Base-by-base conservation (phyloP, 805 yeast genomes). In the Yarrowia sp. region DNA sequence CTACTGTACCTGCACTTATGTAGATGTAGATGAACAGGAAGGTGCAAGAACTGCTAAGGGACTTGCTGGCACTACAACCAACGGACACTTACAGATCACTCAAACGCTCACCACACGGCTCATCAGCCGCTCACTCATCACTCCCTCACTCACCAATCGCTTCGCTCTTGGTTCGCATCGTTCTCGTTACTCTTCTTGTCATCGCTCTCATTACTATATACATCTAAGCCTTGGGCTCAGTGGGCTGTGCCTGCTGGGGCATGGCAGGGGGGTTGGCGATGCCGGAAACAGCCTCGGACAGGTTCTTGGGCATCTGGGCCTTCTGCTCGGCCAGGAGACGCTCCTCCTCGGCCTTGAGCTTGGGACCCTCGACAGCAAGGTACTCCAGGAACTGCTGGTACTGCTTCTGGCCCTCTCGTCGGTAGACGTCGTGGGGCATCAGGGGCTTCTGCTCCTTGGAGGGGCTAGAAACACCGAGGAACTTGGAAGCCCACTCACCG, bases 391-490 rank as follows among this genome's bases (percentile, higher is more conserved):
- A 90, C 73, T 87, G 87, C 74, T 89, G 87, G 78, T 92, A 94
- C 78, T 91, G 92, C 81, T 87, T 86, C 79, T 92, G 97, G 74
- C 97, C 97, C 77, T 91, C 94, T 77, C 92, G 96, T 77, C 98
- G 89, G 73, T 93, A 87, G 69, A 87, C 77, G 79, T 94, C 99
- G 77, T 92, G 84, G 40, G 97, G 97, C 89, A 89, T 86, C 80
- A 87, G 86, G 71, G 88, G 88, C 76, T 84, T 76, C 76, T 81
- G 73, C 76, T 76, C 86, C 58, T 80, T 78, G 69, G 82, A 79
- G 7, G 83, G 74, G 56, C 32, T 26, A 5, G 89, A 85, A 50
- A 88, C 79, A 50, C 97, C 97, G 69, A 92, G 81, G 70, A 90
- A 76, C 59, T 83, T 80, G 64, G 89, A 85, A 50, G 88, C 81